Percentiles rank a stretch among this genome's conserved stretches.
Conservation (phyloP, 208 protist genomes). For the Leishmania martiniquensis region DNA sequence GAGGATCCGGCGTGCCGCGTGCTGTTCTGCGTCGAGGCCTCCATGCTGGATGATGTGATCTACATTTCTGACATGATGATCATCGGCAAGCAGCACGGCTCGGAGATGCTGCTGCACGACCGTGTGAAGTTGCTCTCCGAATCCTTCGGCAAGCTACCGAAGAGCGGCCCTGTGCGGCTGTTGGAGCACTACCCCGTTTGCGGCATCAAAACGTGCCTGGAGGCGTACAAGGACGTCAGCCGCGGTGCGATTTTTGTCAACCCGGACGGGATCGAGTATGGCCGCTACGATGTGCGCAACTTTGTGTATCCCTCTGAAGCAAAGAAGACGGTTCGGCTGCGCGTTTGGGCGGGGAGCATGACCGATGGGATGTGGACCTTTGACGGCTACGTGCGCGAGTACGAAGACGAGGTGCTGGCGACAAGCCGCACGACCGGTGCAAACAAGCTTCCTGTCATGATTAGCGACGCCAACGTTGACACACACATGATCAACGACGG, state of each 20-base stretch:
- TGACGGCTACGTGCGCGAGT: conserved; percentile 63
- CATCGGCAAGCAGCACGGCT: conserved; percentile 50
- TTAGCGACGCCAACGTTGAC: conserved; percentile 60
- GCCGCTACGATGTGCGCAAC: conserved; percentile 78
- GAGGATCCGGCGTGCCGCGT: conserved; percentile 12
- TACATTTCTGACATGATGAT: conserved; percentile 87
- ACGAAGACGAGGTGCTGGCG: conserved; percentile 46
- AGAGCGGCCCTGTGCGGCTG: conserved; percentile 42
- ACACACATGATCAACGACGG: conserved; percentile 80
- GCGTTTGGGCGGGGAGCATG: conserved; percentile 59
- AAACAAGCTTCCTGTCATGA: conserved; percentile 43
- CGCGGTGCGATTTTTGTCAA: conserved; percentile 81
- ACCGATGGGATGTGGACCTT: conserved; percentile 63
- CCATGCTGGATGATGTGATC: conserved; percentile 58
- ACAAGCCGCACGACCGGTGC: conserved; percentile 33
- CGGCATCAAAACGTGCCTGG: conserved; percentile 56
- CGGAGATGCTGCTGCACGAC: conserved; percentile 60
- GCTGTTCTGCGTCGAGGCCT: conserved; percentile 79
- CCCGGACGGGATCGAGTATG: conserved; percentile 70
- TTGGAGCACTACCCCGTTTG: conserved; percentile 73
- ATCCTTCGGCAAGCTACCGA: conserved; percentile 53
- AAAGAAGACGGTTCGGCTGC: conserved; percentile 74
- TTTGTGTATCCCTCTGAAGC: conserved; percentile 63
- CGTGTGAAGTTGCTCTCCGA: conserved; percentile 63
- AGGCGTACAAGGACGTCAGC: conserved; percentile 47